A percentile compares a stretch with the other conserved stretches of the same genome.
phyloP scores from a whole-genome alignment of 2,329 filamentous ascomycete genomes.

The Scopulariopsis brevicaulis region DNA sequence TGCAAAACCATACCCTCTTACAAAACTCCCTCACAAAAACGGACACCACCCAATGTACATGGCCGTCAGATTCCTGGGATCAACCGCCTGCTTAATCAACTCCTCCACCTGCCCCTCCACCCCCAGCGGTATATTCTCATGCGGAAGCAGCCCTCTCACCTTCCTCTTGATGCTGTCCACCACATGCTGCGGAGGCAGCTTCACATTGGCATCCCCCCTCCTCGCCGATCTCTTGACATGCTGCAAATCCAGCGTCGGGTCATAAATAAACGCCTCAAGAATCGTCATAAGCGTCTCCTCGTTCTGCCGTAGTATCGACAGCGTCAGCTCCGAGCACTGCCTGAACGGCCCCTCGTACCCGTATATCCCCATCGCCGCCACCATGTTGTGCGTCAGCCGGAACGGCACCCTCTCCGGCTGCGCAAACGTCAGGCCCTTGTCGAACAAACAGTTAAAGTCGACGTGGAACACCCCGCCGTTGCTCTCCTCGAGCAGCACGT shows the following conservation, averaged over 20 bases:
- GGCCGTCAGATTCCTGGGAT: conserved; percentile 65
- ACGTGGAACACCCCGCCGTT: conserved; percentile 94
- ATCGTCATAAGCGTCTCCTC: conserved; percentile 97
- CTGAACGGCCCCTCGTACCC: conserved; percentile 90
- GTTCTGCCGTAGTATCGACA: conserved; percentile 75
- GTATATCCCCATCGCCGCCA: conserved; percentile 91
- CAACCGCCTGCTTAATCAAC: conserved; percentile 76
- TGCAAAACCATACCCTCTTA: too few relatives aligned
- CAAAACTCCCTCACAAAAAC: conserved; percentile 28
- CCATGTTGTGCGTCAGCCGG: conserved; percentile 96
- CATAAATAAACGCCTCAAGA: conserved; percentile 91
- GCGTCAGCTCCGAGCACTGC: conserved; percentile 78
- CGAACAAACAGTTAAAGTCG: conserved; percentile 98
- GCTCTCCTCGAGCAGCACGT: conserved; percentile 87
- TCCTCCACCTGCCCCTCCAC: conserved; percentile 98
- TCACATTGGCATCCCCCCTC: conserved; percentile 27
- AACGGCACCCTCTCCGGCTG: conserved; percentile 94
- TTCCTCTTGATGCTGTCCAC: conserved; percentile 83
- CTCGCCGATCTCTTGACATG: conserved; percentile 41
- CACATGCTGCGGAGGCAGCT: conserved; percentile 57
- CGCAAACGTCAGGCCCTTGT: conserved; percentile 91
- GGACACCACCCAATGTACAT: conserved; percentile 97
- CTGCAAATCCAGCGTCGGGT: conserved; percentile 89
- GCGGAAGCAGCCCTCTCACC: conserved; percentile 69
- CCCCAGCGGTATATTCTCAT: conserved; percentile 84